Percentiles rank a stretch among this genome's conserved stretches.
Conservation (phyloP, 2,329 filamentous ascomycete species). For the Claviceps sorghi region DNA sequence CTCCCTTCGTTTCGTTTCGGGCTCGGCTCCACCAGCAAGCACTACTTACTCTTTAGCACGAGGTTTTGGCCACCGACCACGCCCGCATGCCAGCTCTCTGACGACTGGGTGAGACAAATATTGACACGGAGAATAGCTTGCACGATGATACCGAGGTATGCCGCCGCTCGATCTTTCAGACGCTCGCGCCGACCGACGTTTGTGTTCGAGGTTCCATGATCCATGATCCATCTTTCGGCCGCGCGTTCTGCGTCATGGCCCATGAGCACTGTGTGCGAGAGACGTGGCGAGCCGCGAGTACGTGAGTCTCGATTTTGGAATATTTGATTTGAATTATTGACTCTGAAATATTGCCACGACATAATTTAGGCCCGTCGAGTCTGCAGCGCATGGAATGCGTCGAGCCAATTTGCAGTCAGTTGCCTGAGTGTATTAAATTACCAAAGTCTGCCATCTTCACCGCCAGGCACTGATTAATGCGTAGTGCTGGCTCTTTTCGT, state of each 20-base stretch:
- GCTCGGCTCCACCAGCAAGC: background rate
- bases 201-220: no score
- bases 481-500: background rate
- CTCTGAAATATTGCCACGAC: background rate
- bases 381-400: background rate
- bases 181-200: background rate
- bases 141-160: background rate
- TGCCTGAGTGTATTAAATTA: background rate
- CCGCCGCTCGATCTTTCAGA: background rate
- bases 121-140: background rate
- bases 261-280: background rate
- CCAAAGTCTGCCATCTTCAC: background rate
- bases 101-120: constrained; percentile 1
- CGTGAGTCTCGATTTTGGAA: background rate
- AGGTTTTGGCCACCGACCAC: background rate
- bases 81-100: background rate
- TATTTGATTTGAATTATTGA: background rate
- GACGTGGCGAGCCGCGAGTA: background rate
- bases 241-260: background rate
- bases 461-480: background rate
- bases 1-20: background rate
- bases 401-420: background rate
- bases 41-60: no score
- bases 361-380: background rate
- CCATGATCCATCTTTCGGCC: background rate